phyloP scores from a whole-genome alignment of 2,329 filamentous ascomycete species.

The Botrytis galanthina region DNA sequence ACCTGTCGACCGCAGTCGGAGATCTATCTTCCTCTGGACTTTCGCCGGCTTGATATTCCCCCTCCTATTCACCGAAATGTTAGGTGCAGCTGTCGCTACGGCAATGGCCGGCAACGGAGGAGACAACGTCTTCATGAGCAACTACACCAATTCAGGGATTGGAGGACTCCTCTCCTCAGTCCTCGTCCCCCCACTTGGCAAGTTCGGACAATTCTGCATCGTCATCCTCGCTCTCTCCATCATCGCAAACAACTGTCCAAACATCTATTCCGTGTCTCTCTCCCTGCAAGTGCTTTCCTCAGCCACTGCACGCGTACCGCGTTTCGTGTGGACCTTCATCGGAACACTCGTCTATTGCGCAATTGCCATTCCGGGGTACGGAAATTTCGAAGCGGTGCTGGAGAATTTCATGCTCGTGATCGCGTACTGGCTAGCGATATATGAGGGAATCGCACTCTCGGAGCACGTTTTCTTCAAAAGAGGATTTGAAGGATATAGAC shows the following conservation, averaged over 20 bases:
- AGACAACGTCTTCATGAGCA: slow-evolving; percentile 53
- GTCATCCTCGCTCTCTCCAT: slow-evolving; percentile 65
- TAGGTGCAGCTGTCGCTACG: slow-evolving; percentile 68
- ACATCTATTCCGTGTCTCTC: slow-evolving; percentile 68
- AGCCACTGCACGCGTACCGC: slow-evolving; percentile 59
- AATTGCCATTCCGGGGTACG: slow-evolving; percentile 68
- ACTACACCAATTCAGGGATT: slow-evolving; percentile 56
- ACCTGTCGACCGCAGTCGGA: slow-evolving; percentile 56
- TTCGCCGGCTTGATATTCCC: slow-evolving; percentile 68
- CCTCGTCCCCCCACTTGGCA: slow-evolving; percentile 61
- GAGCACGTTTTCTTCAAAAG: slow-evolving; percentile 58
- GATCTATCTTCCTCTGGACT: slow-evolving; percentile 66
- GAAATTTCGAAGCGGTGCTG: slow-evolving; percentile 60
- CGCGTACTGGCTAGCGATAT: slow-evolving; percentile 74
- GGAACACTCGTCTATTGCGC: slow-evolving; percentile 63
- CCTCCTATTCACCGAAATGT: slow-evolving; percentile 70
- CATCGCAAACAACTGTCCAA: slow-evolving; percentile 69
- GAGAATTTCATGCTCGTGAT: slow-evolving; percentile 70
- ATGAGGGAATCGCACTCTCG: slow-evolving; percentile 54
- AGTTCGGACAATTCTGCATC: slow-evolving; percentile 71
- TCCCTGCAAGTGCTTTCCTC: slow-evolving; percentile 64
- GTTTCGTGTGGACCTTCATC: slow-evolving; percentile 65
- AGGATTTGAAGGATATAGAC: slow-evolving; percentile 58
- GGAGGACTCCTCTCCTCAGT: slow-evolving; percentile 63
- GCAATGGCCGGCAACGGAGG: slow-evolving; percentile 56